Evolutionary conservation across 352 stramenopile species (phyloP).

Genomic region (Pythium periplocum): DNA sequence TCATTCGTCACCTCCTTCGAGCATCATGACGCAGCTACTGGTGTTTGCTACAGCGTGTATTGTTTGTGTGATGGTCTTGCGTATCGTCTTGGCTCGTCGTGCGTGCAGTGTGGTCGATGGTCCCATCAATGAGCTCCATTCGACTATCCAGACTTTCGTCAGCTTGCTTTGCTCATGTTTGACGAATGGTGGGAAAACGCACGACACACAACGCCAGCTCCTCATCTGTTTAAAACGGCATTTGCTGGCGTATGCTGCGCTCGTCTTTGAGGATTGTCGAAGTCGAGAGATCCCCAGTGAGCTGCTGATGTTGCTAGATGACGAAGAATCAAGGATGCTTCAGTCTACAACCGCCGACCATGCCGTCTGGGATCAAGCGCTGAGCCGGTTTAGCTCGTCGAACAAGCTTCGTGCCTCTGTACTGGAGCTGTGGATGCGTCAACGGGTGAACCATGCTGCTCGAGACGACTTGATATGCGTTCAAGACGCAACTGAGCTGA

Average conservation of each 20-base stretch:
- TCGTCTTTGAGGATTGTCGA: conserved; percentile 58
- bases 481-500: conserved; percentile 44
- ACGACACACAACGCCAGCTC: conserved; percentile 41
- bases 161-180: conserved; percentile 1
- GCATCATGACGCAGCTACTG: too few relatives aligned
- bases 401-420: conserved; percentile 49
- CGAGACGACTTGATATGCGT: conserved; percentile 35
- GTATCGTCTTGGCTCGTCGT: too few relatives aligned
- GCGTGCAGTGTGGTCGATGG: too few relatives aligned
- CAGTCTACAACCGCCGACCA: conserved; percentile 29
- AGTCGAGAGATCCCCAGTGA: conserved; percentile 30
- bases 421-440: conserved; percentile 55
- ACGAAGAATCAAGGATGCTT: conserved; percentile 38
- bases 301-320: conserved; percentile 33
- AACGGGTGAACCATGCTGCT: conserved; percentile 31
- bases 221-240: conserved; percentile 58
- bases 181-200: conserved; percentile 13
- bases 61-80: too few relatives aligned
- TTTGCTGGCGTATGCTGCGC: conserved; percentile 42
- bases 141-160: not conserved
- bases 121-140: conserved; percentile 8
- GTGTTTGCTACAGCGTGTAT: too few relatives aligned
- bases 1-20: too few relatives aligned
- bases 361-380: too few relatives aligned
- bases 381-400: conserved; percentile 34